Conservation (phyloP, 306 rosid genomes). For the Vigna unguiculata region DNA sequence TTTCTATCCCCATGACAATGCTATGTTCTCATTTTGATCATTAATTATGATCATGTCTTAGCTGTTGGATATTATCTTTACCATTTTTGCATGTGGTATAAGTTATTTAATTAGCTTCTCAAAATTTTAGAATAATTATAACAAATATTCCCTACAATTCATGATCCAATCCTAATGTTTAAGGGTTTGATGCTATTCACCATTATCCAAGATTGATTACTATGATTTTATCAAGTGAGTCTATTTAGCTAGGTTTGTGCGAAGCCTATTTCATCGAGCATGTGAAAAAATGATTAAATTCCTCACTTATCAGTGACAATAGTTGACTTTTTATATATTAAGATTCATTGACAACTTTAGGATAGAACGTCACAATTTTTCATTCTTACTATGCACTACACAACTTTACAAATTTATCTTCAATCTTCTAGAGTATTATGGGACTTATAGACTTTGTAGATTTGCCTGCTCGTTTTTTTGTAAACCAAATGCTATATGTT, state of each 20-base stretch:
- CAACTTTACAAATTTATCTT: conserved; percentile 1
- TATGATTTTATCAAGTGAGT: not conserved
- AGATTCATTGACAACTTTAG: not conserved
- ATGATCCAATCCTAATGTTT: no score
- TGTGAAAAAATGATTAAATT: not conserved
- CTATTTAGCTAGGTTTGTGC: not conserved
- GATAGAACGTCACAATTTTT: no score
- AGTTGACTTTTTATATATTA: not conserved
- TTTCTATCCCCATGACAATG: no score
- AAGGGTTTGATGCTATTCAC: not conserved
- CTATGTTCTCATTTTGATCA: no score
- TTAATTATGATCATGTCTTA: no score
- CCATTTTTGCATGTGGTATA: no score
- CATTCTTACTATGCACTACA: conserved; percentile 28
- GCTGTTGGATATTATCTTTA: no score
- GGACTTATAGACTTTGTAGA: no score
- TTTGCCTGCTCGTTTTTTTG: not conserved
- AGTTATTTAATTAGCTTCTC: no score
- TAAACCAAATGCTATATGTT: conserved; percentile 20
- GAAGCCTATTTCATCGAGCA: not conserved
- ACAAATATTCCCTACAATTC: no score
- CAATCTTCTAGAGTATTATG: conserved; percentile 5
- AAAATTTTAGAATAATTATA: no score
- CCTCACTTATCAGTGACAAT: not conserved
- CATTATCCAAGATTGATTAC: not conserved